Evolutionary conservation across 2,329 filamentous ascomycete genomes (phyloP), one percentile per base, ranked within the genome.

Genomic region (Fusarium succisae): DNA sequence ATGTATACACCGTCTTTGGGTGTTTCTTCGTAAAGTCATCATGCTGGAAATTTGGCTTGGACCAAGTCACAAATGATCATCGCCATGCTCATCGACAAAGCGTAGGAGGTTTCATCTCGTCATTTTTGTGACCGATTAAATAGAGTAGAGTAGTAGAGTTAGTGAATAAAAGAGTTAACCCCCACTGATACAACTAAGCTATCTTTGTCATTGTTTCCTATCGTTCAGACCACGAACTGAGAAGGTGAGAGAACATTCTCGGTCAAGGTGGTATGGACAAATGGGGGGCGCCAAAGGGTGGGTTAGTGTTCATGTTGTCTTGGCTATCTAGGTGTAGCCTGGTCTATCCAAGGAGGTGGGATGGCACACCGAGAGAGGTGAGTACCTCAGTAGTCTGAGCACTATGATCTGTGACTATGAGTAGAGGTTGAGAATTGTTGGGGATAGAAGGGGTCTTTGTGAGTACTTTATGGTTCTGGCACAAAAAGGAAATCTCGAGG

Each of bases 191-290:
- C 56, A 63, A 61, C 73, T 77, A 47, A 54, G 45, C 43, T 44
- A 44, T 41, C n/a, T 76, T 62, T 65, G 67, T 69, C 70, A 77
- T 74, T 68, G 69, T 69, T 76, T 76, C 53, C 67, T 72, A 73
- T 75, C 75, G 41, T 66, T 54, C 28, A 61, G 62, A 38, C 58
- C 57, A 61, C 41, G 48, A 61, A 57, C 54, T 53, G 51, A 38
- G 44, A 63, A 74, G 57, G 47, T 32, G 70, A 58, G 53, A 60
- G 55, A 50, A 48, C 63, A 76, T 65, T 48, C 47, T 66, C 26
- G 41, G 65, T 44, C 18, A 60, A 47, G 60, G 68, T 76, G 67
- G 74, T 77, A 70, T 68, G 69, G 38, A 37, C 54, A 35, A 64
- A 57, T 55, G 35, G 41, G 69, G 71, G 70, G 67, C 15, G 41